phyloP scores from a whole-genome alignment of 768 basidiomycete genomes.

The Lanmaoa pseudosensibilis region DNA sequence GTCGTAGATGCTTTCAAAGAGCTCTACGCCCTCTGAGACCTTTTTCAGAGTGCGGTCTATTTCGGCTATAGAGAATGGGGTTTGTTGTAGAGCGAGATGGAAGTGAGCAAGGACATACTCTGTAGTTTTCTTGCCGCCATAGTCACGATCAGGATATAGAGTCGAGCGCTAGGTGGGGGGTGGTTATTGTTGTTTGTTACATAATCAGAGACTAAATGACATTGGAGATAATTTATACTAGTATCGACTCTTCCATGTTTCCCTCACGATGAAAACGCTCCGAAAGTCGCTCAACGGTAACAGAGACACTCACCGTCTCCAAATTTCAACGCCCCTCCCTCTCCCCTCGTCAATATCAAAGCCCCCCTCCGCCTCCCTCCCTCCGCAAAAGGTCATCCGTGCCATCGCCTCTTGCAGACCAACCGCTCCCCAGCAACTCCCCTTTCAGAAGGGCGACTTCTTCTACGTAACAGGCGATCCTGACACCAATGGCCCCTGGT shows the following conservation, averaged over 20 bases:
- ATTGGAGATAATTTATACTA: too few species aligned
- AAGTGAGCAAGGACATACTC: slow-evolving; percentile 45
- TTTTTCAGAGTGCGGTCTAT: slow-evolving; percentile 99
- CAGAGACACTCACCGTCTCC: slow-evolving; percentile 57
- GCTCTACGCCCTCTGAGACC: slow-evolving; percentile 92
- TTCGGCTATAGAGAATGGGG: slow-evolving; percentile 62
- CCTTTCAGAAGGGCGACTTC: slow-evolving; percentile 94
- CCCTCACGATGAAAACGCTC: slow-evolving; percentile 68
- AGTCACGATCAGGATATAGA: too few species aligned
- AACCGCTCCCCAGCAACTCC: slow-evolving; percentile 77
- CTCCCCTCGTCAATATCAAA: slow-evolving; percentile 44
- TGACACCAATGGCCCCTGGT: slow-evolving; percentile 63
- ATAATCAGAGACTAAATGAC: slow-evolving; percentile 16
- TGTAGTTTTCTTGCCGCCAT: slow-evolving; percentile 94
- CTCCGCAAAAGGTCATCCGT: slow-evolving; percentile 94
- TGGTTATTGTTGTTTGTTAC: slow-evolving; percentile 19
- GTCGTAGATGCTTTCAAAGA: slow-evolving; percentile 94
- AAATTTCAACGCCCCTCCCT: slow-evolving; percentile 70
- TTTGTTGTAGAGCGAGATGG: neutral
- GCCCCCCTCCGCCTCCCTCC: slow-evolving; percentile 67
- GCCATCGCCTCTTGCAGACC: slow-evolving; percentile 69
- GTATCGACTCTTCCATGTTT: neutral
- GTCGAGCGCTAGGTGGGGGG: too few species aligned
- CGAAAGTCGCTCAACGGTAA: slow-evolving; percentile 65
- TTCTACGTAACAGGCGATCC: slow-evolving; percentile 90